phyloP scores from a whole-genome alignment of 2,329 filamentous ascomycete species.

The Apiospora sp. region DNA sequence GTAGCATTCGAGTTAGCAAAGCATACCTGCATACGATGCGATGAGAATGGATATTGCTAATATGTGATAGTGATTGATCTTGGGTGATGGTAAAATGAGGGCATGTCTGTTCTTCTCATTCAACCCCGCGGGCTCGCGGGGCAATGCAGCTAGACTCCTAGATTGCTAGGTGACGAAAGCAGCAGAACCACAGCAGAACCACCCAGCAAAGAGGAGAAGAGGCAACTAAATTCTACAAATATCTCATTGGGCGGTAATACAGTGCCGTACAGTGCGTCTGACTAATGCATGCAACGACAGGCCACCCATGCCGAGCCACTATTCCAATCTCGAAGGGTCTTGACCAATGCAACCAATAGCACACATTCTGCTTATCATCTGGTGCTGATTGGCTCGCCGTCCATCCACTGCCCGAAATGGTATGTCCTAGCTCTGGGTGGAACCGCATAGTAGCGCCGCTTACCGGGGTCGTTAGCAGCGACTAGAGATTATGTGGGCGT shows the following conservation, averaged over 20 bases:
- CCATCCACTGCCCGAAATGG: constrained; percentile 4
- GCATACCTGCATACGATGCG: neutral
- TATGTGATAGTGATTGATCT: neutral
- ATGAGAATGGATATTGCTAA: neutral
- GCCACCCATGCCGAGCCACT: constrained; percentile 8
- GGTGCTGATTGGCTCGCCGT: neutral
- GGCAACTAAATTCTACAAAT: neutral
- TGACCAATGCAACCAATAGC: neutral
- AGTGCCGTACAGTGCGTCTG: constrained; percentile 7
- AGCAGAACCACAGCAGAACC: neutral
- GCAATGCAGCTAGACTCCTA: constrained; percentile 1
- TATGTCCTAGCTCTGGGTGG: constrained; percentile 6
- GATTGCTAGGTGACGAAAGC: neutral
- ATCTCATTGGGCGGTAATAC: constrained; percentile 16
- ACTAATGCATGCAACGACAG: constrained; percentile 1
- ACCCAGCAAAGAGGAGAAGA: neutral
- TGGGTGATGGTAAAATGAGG: constrained; percentile 10
- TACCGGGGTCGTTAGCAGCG: neutral
- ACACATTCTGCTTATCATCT: constrained; percentile 4
- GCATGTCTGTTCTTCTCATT: neutral
- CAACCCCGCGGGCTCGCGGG: constrained; percentile 12
- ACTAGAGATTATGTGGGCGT: neutral
- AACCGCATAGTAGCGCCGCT: neutral
- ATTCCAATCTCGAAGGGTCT: constrained; percentile 17
- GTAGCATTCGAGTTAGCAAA: neutral